Conservation (phyloP, 352 stramenopile species). For the Phytophthora hibernalis region DNA sequence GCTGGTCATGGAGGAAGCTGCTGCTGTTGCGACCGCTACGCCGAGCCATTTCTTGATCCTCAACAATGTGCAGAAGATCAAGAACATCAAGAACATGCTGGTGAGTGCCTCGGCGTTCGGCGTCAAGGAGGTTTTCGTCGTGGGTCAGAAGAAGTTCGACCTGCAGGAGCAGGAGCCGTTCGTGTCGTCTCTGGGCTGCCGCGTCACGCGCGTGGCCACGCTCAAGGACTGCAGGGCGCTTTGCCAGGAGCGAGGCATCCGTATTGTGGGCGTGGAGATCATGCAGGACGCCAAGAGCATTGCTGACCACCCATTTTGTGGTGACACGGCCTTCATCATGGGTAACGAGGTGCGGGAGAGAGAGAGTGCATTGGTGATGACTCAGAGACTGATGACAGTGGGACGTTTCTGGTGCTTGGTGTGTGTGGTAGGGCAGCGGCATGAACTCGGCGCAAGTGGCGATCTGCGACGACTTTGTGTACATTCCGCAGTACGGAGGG, state of each 20-base stretch:
- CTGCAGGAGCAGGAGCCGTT: slow-evolving; percentile 61
- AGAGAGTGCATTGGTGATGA: slow-evolving; percentile 2
- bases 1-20: neutral
- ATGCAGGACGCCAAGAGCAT: slow-evolving; percentile 82
- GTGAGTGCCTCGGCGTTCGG: slow-evolving; percentile 87
- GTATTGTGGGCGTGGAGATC: slow-evolving; percentile 95
- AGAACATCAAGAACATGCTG: slow-evolving; percentile 91
- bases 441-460: slow-evolving; percentile 92
- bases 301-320: slow-evolving; percentile 72
- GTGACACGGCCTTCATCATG: slow-evolving; percentile 94
- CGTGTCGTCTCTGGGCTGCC: slow-evolving; percentile 51
- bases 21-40: neutral
- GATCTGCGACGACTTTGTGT: slow-evolving; percentile 94
- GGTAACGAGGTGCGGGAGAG: slow-evolving; percentile 89
- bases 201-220: slow-evolving; percentile 76
- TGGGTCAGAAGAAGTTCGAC: slow-evolving; percentile 89
- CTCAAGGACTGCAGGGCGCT: slow-evolving; percentile 82
- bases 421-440: slow-evolving; percentile 73
- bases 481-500: slow-evolving; percentile 95
- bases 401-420: slow-evolving; percentile 4
- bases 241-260: slow-evolving; percentile 68
- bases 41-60: slow-evolving; percentile 85
- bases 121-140: slow-evolving; percentile 84
- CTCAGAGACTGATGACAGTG: slow-evolving; percentile 5
- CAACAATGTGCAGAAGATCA: slow-evolving; percentile 94